Evolutionary conservation across 495 filamentous ascomycete genomes (phyloP), one percentile per base, ranked within the genome.

Genomic region (Neurospora sp.): DNA sequence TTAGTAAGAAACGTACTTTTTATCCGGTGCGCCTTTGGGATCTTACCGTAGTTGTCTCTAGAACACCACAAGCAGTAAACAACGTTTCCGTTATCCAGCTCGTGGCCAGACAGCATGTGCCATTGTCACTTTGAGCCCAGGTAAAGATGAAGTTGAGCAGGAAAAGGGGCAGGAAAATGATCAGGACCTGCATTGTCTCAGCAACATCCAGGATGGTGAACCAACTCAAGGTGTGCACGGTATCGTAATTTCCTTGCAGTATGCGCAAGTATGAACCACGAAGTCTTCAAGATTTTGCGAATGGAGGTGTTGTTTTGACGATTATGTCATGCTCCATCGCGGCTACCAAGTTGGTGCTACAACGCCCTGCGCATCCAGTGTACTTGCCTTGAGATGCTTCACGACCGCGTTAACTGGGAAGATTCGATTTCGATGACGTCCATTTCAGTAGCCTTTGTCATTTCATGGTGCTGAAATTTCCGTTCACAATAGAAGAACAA

Each of bases 61-160:
- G 69, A 9, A 69, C 69, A 14, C 20, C 72, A 44, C 71, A 76
- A 1, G 75, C 54, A 1, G 76, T 74, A 69, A 71, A 77, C 16
- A 76, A 66, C 6, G 74, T 76, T 40, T 78, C 77, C 3, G 77
- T 78, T 39, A 78, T 46, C 38, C 76, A 70, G 8, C 70, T 75
- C 9, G 72, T 74, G 20, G 75, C 72, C 71, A 72, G 70, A 31
- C 72, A 75, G 70, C 69, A 73, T 41, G 74, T 42, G n/a, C 59
- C 69, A 9, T 18, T 48, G n/a, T 71, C 54, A 10, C 39, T 7
- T 12, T 46, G 48, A 16, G 27, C 72, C 20, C 42, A 11, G 27
- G 54, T 18, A 66, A 16, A 66, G 7, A 66, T 66, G 54, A 35
- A 35, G 54, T 16, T 37, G 14, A 66, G 27, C 14, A 66, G 27